Evolutionary conservation across 345 rosid species (phyloP).

Genomic region (Murraya paniculata): DNA sequence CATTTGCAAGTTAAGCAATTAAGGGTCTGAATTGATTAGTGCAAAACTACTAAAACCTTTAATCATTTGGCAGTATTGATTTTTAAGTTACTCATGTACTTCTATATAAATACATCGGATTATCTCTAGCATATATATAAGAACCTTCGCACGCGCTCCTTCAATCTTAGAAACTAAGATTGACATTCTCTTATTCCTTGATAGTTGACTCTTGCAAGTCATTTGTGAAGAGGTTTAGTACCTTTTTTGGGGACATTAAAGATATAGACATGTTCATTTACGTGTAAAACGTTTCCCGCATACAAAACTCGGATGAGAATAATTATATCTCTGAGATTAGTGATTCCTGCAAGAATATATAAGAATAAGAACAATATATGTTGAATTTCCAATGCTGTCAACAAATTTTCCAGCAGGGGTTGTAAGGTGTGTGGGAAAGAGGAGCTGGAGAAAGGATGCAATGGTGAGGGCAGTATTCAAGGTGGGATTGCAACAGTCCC

Average conservation of each 20-base stretch:
- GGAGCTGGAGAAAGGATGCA: slow-evolving; percentile 82
- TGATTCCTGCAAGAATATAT: background rate
- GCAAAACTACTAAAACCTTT: background rate
- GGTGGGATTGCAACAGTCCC: slow-evolving; percentile 94
- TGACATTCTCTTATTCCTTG: background rate
- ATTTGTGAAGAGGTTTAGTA: background rate
- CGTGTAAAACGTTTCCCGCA: background rate
- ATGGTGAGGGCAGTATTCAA: slow-evolving; percentile 93
- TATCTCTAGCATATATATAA: background rate
- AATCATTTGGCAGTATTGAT: background rate
- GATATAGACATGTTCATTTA: background rate
- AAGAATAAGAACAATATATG: background rate
- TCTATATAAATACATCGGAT: too few species aligned
- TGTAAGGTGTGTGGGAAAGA: slow-evolving; percentile 81
- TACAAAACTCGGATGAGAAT: background rate
- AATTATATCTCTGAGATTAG: background rate
- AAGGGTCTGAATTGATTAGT: background rate
- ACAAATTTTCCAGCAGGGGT: slow-evolving; percentile 40
- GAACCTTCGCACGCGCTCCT: background rate
- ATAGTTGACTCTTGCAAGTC: background rate
- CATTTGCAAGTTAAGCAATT: background rate
- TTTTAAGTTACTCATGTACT: background rate
- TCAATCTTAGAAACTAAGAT: background rate
- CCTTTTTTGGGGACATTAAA: background rate
- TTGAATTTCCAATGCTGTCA: background rate